These are phyloP conservation scores for Mycena maculata DNA, from an alignment of 768 basidiomycete species.

Conservation along the genomic window DNA sequence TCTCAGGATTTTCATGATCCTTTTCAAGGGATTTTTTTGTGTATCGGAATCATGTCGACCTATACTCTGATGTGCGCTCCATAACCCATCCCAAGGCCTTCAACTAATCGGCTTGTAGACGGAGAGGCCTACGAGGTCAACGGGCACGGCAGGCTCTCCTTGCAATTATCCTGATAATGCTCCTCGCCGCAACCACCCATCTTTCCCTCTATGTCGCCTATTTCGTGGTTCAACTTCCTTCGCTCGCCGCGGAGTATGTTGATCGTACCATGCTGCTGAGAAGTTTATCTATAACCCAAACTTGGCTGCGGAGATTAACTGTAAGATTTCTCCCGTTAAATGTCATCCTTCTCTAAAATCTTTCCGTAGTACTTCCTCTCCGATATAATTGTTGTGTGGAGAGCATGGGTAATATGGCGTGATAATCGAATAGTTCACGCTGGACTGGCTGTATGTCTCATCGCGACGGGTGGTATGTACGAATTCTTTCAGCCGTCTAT, in stretches of 20 bases:
- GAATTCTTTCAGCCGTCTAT: background rate
- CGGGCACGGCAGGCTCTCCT: conserved; percentile 26
- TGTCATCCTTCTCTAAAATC: background rate
- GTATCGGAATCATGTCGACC: conserved; percentile 17
- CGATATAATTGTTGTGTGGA: conserved; percentile 36
- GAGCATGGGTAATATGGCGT: conserved; percentile 35
- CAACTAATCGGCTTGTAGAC: conserved; percentile 3
- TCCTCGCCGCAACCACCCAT: conserved; percentile 26
- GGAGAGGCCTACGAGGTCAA: conserved; percentile 21
- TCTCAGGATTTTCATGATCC: background rate
- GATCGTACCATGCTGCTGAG: conserved; percentile 1
- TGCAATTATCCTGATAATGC: conserved; percentile 20
- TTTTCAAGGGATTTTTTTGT: conserved; percentile 18
- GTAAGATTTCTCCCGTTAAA: background rate
- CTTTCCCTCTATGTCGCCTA: conserved; percentile 23
- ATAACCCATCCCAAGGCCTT: background rate
- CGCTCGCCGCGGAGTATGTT: conserved; percentile 26
- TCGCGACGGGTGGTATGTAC: conserved; percentile 32
- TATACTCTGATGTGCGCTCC: conserved; percentile 25
- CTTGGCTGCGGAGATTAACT: conserved; percentile 21
- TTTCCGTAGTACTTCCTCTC: conserved; percentile 30
- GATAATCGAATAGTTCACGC: conserved; percentile 27
- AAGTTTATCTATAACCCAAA: conserved; percentile 23
- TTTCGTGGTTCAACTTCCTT: conserved; percentile 22
- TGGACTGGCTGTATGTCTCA: conserved; percentile 26